Evolutionary conservation across 176 grass and related monocot genomes (phyloP), one percentile per base, ranked within the genome.

Genomic region (Oryza punctata): DNA sequence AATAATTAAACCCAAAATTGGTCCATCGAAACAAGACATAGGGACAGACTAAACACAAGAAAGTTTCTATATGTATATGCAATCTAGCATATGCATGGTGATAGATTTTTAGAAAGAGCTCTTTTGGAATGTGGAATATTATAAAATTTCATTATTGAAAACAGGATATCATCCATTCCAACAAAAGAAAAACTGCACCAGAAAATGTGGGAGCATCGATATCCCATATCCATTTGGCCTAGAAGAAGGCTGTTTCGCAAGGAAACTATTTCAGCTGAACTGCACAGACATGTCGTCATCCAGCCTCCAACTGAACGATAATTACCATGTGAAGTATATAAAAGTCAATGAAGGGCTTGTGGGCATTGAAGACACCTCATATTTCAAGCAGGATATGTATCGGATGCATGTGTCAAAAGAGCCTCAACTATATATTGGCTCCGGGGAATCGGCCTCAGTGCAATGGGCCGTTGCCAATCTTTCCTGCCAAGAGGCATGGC

Each of bases 401-500:
- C 11, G 10, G 43, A 44, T 65, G 28, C 25, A 65, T n/a, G 40
- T 19, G 11, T 1, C 6, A 5, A 23, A 66, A 25, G 44, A 25
- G 13, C 76, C 10, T 23, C 7, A 16, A 15, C 16, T 67, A 7
- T 45, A 45, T 60, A 65, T 38, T 73, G 47, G 80, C 16, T 46
- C 26, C 28, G 8, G 15, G 25, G 45, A 19, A 15, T 21, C 43
- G 9, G 21, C n/a, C 28, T 74, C 70, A 14, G 12, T 84, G 11
- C 40, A 64, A 12, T 83, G 81, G 81, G 81, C 44, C 9, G 63
- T 83, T 23, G 50, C 40, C 15, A 75, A 65, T 73, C 59, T 75
- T 29, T 65, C 81, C 3, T 84, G 81, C 5, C 70, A 12, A 5
- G 81, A 59, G 45, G 69, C 70, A 75, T 12, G 6, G 3, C 23